Evolutionary conservation across 2,329 filamentous ascomycete genomes (phyloP), one percentile per base, ranked within the genome.

Genomic region (Exophiala bonariae): DNA sequence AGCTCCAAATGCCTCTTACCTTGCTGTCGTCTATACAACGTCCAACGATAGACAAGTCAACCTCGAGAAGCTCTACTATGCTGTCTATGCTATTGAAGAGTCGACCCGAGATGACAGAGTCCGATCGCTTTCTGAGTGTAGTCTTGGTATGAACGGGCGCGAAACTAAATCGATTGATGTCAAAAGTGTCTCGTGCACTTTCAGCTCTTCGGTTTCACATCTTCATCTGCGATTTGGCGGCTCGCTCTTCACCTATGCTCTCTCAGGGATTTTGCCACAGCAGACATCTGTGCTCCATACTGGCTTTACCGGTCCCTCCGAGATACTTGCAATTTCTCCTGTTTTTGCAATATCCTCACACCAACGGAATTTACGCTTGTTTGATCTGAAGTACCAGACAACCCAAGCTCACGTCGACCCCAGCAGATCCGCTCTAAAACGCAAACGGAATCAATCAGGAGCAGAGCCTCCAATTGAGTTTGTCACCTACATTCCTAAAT

Each of bases 301-400:
- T n/a, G 42, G 47, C 13, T 19, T 44, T 14, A 34, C 22, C 17
- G 38, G 41, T 13, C 40, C 34, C 10, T 26, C 41, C 23, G 48
- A 55, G 17, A 52, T 47, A 30, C 44, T 57, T 18, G 35, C 52
- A 17, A 45, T 52, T 20, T 48, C 45, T 13, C 37, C 40, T n/a
- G 44, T 42, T 10, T 51, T 51, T 41, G 64, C 74, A 10, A 69
- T 73, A 41, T 69, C 61, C 7, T 67, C 67, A 7, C 66, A 64
- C 18, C 58, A 67, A 31, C 70, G 69, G 13, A 59, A 67, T n/a
- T 58, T 76, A 18, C 69, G 67, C 2, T 55, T 75, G 5, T 72
- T 73, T 44, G 71, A 75, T 54, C 67, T 71, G n/a, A 67, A 71
- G 38, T 75, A 72, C 53, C 65, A 68, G 50, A 72, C 72, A 1